A percentile compares a stretch with the other conserved stretches of the same genome.
Evolutionary conservation across 2,329 filamentous ascomycete genomes (phyloP).

Genomic region (Alternaria burnsii): DNA sequence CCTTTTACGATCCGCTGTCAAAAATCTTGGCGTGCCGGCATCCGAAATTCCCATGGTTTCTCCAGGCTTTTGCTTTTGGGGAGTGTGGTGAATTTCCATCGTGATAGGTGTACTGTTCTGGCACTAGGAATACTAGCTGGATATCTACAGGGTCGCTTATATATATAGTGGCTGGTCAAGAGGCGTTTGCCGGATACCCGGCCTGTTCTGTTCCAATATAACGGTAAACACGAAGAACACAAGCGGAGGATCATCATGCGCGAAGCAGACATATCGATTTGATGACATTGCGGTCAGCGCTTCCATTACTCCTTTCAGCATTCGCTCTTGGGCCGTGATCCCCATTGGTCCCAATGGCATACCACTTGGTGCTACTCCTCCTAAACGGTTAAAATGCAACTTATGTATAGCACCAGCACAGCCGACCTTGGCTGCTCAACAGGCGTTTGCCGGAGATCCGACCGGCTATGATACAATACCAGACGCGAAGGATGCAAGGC

Average conservation of each 20-base stretch:
- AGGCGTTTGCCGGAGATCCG: too few relatives aligned
- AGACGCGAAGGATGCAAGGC: too few relatives aligned
- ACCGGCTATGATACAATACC: too few relatives aligned
- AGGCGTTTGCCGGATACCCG: neutral
- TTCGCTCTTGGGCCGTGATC: neutral
- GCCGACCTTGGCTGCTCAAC: neutral
- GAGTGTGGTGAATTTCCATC: neutral
- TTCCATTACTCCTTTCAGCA: neutral
- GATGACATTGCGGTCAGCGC: too few relatives aligned
- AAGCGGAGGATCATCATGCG: neutral
- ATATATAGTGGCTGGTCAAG: neutral
- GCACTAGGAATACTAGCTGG: neutral
- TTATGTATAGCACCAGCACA: neutral
- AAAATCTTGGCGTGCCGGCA: neutral
- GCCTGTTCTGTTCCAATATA: neutral
- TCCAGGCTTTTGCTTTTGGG: neutral
- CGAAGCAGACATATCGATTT: neutral
- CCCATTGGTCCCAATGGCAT: neutral
- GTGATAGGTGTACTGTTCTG: neutral
- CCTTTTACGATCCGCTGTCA: neutral
- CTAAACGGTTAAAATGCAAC: neutral
- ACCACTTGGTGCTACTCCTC: neutral
- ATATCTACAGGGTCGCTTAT: neutral
- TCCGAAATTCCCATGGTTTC: neutral
- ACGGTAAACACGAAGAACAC: neutral